A percentile compares a stretch with the other conserved stretches of the same genome.
Evolutionary conservation across 371 early-diverging fungal genomes (phyloP).

Genomic region (Basidiobolus meristosporus): DNA sequence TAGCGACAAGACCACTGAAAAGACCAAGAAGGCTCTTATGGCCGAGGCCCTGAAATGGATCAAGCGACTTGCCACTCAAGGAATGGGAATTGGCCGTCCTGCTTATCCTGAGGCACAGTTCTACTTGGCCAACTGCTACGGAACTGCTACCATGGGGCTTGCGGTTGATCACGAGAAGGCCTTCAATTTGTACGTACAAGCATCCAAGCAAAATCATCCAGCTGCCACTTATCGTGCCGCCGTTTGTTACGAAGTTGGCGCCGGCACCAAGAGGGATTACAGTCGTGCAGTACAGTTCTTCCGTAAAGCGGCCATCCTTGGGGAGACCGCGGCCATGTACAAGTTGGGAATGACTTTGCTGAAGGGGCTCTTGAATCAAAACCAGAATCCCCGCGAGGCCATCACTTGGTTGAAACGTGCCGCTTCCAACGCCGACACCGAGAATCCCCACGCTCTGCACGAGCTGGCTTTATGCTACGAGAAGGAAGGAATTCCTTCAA

Average conservation of each 20-base stretch:
- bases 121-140: constrained; percentile 77
- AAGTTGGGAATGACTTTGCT: constrained; percentile 77
- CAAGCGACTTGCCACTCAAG: constrained; percentile 45
- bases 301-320: constrained; percentile 81
- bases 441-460: constrained; percentile 81
- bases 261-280: constrained; percentile 76
- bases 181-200: constrained; percentile 73
- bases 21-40: constrained; percentile 41
- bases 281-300: constrained; percentile 76
- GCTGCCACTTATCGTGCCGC: constrained; percentile 86
- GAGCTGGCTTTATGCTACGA: constrained; percentile 84
- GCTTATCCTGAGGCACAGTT: constrained; percentile 77
- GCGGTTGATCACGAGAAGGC: constrained; percentile 74
- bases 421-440: constrained; percentile 69
- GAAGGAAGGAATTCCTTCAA: constrained; percentile 46
- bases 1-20: constrained; percentile 37
- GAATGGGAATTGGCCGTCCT: constrained; percentile 39
- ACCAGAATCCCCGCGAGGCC: constrained; percentile 64
- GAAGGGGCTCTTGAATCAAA: constrained; percentile 53
- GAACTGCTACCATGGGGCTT: constrained; percentile 48
- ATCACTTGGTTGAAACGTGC: constrained; percentile 87
- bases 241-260: constrained; percentile 89
- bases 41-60: constrained; percentile 60
- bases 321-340: constrained; percentile 91
- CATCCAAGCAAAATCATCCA: constrained; percentile 81